These are phyloP conservation scores for Inosperma sp. DNA, from an alignment of 768 basidiomycete genomes.

Conservation along the genomic window DNA sequence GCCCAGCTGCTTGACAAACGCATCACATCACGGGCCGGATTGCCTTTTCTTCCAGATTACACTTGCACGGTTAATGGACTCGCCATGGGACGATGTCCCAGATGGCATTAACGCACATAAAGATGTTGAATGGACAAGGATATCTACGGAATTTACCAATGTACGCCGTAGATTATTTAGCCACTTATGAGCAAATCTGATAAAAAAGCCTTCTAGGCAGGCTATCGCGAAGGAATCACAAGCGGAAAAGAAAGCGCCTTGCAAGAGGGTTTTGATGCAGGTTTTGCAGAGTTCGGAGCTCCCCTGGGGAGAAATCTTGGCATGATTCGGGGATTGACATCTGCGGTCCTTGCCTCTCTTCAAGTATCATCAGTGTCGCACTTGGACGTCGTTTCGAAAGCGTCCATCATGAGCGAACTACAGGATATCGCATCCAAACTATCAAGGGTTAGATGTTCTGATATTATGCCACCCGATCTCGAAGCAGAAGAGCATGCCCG, in stretches of 20 bases:
- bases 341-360: slow-evolving; percentile 59
- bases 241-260: slow-evolving; percentile 84
- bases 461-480: slow-evolving; percentile 69
- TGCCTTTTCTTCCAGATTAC: neutral
- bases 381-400: neutral
- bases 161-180: slow-evolving; percentile 31
- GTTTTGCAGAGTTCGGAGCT: slow-evolving; percentile 67
- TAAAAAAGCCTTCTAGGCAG: slow-evolving; percentile 49
- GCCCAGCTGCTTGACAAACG: too few relatives aligned
- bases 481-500: slow-evolving; percentile 76
- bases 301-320: slow-evolving; percentile 79
- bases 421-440: slow-evolving; percentile 55
- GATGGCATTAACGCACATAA: slow-evolving; percentile 29
- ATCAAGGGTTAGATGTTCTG: slow-evolving; percentile 56
- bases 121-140: slow-evolving; percentile 63
- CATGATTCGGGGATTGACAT: slow-evolving; percentile 63
- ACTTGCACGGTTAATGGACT: slow-evolving; percentile 38
- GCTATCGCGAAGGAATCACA: slow-evolving; percentile 95
- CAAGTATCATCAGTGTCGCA: slow-evolving; percentile 24
- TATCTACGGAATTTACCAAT: slow-evolving; percentile 68
- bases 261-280: slow-evolving; percentile 87
- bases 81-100: slow-evolving; percentile 53
- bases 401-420: slow-evolving; percentile 40
- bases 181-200: neutral
- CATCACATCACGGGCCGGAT: neutral